A percentile compares a stretch with the other conserved stretches of the same genome.
These are phyloP conservation scores for Malus hybrid DNA, from an alignment of 331 rosid genomes.

Conservation along the genomic window DNA sequence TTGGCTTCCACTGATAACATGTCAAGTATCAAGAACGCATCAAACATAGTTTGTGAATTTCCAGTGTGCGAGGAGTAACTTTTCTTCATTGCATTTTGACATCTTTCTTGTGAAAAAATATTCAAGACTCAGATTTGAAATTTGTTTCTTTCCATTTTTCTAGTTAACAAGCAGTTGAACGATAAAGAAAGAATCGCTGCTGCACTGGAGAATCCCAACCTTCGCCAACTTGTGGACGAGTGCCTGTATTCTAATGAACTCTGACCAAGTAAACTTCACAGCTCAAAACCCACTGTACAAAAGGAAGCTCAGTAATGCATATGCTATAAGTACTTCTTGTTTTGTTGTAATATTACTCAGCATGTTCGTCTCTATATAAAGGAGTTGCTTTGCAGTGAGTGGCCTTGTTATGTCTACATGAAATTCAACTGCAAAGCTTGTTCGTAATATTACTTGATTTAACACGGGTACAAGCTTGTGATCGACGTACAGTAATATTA, in stretches of 20 bases:
- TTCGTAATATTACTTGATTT: no score
- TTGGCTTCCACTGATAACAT: not conserved
- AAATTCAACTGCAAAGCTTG: not conserved
- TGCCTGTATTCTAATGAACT: slow-evolving; percentile 84
- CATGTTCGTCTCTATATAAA: not conserved
- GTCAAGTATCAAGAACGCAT: not conserved
- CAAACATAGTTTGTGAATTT: not conserved
- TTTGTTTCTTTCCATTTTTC: slow-evolving; percentile 10
- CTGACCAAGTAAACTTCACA: slow-evolving; percentile 26
- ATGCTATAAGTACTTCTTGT: slow-evolving; percentile 21
- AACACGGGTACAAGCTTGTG: no score
- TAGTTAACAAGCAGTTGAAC: slow-evolving; percentile 95
- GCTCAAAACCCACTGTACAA: slow-evolving; percentile 24
- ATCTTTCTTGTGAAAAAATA: not conserved
- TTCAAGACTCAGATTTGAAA: not conserved
- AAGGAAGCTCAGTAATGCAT: slow-evolving; percentile 2
- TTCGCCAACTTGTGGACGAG: slow-evolving; percentile 94
- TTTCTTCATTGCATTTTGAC: not conserved
- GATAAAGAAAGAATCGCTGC: slow-evolving; percentile 97
- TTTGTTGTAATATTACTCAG: slow-evolving; percentile 7
- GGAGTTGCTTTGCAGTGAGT: not conserved
- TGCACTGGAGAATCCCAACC: slow-evolving; percentile 93
- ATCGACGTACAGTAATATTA: no score
- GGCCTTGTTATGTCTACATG: not conserved
- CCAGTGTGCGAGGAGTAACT: not conserved